These are phyloP conservation scores for Cyclotella sp. DNA, from an alignment of 108 stramenopile genomes.

Conservation along the genomic window DNA sequence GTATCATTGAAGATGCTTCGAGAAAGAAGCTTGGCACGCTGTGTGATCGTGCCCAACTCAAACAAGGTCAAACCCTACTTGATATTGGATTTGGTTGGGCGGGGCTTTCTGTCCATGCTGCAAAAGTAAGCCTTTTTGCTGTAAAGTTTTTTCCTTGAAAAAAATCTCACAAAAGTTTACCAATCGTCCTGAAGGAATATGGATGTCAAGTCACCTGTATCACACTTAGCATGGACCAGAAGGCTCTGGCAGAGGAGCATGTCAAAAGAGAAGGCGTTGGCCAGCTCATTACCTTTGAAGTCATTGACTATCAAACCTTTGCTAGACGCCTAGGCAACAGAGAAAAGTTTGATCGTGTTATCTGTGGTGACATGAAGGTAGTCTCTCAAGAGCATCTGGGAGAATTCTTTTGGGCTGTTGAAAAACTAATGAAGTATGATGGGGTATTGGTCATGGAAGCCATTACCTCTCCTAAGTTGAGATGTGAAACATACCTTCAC, in stretches of 20 bases:
- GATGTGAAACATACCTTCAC: slow-evolving; percentile 90
- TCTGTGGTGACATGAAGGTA: slow-evolving; percentile 97
- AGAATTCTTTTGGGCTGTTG: slow-evolving; percentile 94
- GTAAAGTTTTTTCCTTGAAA: neutral
- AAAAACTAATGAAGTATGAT: slow-evolving; percentile 82
- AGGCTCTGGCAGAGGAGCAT: slow-evolving; percentile 84
- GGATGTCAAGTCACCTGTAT: slow-evolving; percentile 93
- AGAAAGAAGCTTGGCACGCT: slow-evolving; percentile 93
- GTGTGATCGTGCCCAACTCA: slow-evolving; percentile 75
- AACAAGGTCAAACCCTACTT: slow-evolving; percentile 81
- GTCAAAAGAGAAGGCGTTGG: slow-evolving; percentile 82
- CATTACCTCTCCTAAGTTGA: slow-evolving; percentile 93
- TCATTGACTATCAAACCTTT: slow-evolving; percentile 92
- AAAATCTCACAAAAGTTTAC: neutral
- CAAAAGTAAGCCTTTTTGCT: slow-evolving; percentile 37
- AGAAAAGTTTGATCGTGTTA: slow-evolving; percentile 90
- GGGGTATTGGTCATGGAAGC: slow-evolving; percentile 96
- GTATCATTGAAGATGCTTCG: slow-evolving; percentile 92
- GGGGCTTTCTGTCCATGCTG: slow-evolving; percentile 90
- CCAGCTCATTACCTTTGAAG: slow-evolving; percentile 88
- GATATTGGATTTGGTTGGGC: slow-evolving; percentile 99
- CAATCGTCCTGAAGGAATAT: slow-evolving; percentile 55
- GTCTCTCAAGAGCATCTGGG: slow-evolving; percentile 93
- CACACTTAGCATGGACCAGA: slow-evolving; percentile 94
- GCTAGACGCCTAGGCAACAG: slow-evolving; percentile 64